Evolutionary conservation across 2,329 filamentous ascomycete species (phyloP), one percentile per base, ranked within the genome.

Genomic region (Fusarium foetens): DNA sequence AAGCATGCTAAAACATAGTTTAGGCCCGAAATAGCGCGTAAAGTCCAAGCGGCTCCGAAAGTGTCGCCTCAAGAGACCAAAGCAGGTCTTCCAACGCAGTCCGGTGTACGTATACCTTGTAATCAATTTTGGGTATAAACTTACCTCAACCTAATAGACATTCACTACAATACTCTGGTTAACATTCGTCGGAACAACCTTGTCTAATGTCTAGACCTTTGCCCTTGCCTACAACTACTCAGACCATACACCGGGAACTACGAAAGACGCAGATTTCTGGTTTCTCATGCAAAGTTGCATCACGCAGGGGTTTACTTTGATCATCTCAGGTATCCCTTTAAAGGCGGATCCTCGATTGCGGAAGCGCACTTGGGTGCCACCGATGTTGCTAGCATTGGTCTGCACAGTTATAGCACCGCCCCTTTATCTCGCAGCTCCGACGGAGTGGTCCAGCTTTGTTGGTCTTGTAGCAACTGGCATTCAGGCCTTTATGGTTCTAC

Each of bases 101-200:
- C 49, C 4, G 35, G 33, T 6, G 49, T 53, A n/a, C 5, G 49
- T 38, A 38, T 17, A 8, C 11, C 23, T 29, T 27, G 6, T 12
- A 3, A 13, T 2, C 10, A 19, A 0, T 0, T 17, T 35, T 25
- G 11, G 10, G 4, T 3, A 9, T 13, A 8, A 19, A 4, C 31
- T 51, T 0, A 51, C 5, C 8, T 19, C 1, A 0, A 11, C 3
- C 3, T 13, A 0, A 23, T 5, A 53, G 49, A 38, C 5, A 38
- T 53, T 38, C 10, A 38, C 10, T 0, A 7, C 23, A 5, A 53
- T 53, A 16, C 33, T 53, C 23, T 53, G 33, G 49, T 5, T 53
- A 6, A 53, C 33, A n/a, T 53, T 53, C 7, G 6, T 53, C 2
- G 49, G 49, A 9, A 53, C 33, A 3, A 53, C 33, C 0, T 53